Conservation (phyloP, 768 basidiomycete genomes). For the Suillus clintonianus region DNA sequence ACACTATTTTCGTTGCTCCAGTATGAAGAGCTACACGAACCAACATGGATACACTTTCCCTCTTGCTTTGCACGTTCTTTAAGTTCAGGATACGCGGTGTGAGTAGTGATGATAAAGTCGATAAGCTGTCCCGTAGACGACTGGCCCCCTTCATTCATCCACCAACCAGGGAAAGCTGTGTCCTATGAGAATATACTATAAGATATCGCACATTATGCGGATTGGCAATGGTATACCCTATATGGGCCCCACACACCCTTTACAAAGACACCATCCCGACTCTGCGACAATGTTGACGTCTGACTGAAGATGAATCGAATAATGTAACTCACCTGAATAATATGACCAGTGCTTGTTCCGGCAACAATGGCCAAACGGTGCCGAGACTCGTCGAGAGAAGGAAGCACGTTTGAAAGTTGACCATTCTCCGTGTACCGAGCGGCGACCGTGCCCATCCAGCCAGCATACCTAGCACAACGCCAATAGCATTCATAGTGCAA, state of each 20-base stretch:
- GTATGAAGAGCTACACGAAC: slow-evolving; percentile 31
- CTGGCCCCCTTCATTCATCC: slow-evolving; percentile 99
- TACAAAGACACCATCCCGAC: slow-evolving; percentile 81
- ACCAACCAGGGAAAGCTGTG: slow-evolving; percentile 90
- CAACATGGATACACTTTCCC: slow-evolving; percentile 57
- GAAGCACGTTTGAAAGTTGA: slow-evolving; percentile 49
- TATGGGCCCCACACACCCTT: slow-evolving; percentile 94
- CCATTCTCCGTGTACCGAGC: slow-evolving; percentile 65
- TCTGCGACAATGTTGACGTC: slow-evolving; percentile 42
- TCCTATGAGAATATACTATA: slow-evolving; percentile 45
- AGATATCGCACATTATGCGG: slow-evolving; percentile 10
- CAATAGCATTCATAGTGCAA: slow-evolving; percentile 3
- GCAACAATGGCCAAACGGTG: slow-evolving; percentile 90
- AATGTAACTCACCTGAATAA: slow-evolving; percentile 67
- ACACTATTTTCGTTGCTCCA: background rate
- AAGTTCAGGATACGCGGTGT: slow-evolving; percentile 79
- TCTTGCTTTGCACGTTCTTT: slow-evolving; percentile 61
- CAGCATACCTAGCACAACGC: slow-evolving; percentile 66
- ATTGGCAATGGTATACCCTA: slow-evolving; percentile 44
- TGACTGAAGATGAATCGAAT: background rate
- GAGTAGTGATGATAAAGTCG: slow-evolving; percentile 92
- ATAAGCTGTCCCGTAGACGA: slow-evolving; percentile 95
- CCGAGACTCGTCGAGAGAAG: slow-evolving; percentile 72
- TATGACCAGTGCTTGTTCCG: slow-evolving; percentile 95
- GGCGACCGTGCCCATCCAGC: slow-evolving; percentile 96